Base-by-base conservation (phyloP, 805 yeast species). In the Candida coleopterorum region DNA sequence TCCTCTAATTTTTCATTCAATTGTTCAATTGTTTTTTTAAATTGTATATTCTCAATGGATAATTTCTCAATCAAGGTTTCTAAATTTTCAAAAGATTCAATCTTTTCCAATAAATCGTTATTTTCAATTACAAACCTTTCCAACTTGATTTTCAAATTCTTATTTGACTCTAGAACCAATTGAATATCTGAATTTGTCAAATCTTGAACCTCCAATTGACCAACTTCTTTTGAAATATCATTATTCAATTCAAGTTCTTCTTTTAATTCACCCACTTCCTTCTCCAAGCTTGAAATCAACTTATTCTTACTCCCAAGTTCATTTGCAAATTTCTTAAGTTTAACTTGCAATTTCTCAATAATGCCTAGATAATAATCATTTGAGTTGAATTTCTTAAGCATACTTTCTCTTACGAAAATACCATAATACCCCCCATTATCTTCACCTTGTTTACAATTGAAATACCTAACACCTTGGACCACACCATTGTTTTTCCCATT, bases 401-500 rank as follows among this genome's bases (percentile, higher is more conserved):
- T 35, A n/a, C 32, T 12, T 28, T 26, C 29, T 34, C 39, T 15
- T 10, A 25, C 20, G 20, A 39, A 39, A 9, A 39, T 16, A 4
- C 43, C 43, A 30, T 32, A 20, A 18, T 23, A 16, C 64, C 42
- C 35, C 64, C 42, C 1, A 56, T 38, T n/a, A 67, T 67, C 28
- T n/a, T n/a, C n/a, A n/a, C n/a, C 24, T 32, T 32, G 29, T 72
- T 53, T 4, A 73, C 77, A 52, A 6, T 57, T 51, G 31, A 75
- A 75, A 50, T 75, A 75, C 36, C 52, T 34, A 3, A 56, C 48
- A 1, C 71, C 76, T 14, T 62, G 53, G 0, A 75, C 66, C 0
- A 70, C 50, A 1, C 81, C 81, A 40, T 74, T 59, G 37, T 75
- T 75, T 44, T 68, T 70, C 1, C 80, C 80, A 1, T 25, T 40